These are phyloP conservation scores for Saccharomyces kudriavzevii DNA, from an alignment of 805 yeast species.

Conservation along the genomic window DNA sequence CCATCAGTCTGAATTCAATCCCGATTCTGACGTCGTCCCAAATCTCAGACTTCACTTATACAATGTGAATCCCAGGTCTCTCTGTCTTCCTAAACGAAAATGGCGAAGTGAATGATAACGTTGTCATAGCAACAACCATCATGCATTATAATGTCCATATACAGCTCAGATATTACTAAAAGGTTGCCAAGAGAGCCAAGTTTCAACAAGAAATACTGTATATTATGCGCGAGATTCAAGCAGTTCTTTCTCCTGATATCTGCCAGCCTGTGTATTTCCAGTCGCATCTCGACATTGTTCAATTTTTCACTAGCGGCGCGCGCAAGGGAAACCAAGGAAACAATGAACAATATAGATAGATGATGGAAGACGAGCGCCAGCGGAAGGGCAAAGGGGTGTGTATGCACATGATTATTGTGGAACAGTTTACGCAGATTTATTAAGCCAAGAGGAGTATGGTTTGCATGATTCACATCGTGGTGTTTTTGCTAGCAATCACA, in stretches of 20 bases:
- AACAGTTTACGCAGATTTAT: neutral
- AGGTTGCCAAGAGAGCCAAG: neutral
- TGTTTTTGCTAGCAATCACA: constrained; percentile 37
- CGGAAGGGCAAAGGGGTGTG: neutral
- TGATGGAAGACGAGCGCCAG: neutral
- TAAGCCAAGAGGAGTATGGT: neutral
- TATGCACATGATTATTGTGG: neutral
- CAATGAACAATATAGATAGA: neutral
- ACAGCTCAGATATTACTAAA: neutral
- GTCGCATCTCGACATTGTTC: neutral
- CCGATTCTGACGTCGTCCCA: neutral
- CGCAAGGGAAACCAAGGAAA: neutral
- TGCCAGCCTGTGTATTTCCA: no score
- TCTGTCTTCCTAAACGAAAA: neutral
- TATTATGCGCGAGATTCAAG: neutral
- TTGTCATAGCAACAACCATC: neutral
- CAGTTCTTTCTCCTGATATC: neutral
- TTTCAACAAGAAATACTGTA: neutral
- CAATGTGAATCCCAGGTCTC: neutral
- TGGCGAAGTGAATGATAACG: neutral
- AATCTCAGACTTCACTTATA: neutral
- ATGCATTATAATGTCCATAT: neutral
- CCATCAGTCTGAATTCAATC: neutral
- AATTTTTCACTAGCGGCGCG: neutral
- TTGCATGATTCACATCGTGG: neutral